Evolutionary conservation across 352 stramenopile genomes (phyloP).

Genomic region (Peronospora farinosa): DNA sequence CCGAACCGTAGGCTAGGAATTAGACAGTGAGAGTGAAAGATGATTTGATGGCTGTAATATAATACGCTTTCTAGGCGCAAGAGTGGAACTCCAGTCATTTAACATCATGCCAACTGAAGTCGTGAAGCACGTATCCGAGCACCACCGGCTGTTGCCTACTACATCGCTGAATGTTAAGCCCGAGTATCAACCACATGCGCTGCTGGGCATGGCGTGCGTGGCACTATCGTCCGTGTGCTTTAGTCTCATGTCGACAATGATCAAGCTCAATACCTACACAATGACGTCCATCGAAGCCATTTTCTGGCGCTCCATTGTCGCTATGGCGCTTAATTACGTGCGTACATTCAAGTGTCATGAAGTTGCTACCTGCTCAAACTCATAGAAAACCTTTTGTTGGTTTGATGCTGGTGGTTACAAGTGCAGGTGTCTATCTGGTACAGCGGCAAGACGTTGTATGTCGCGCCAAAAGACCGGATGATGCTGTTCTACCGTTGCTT

Average conservation of each 20-base stretch:
- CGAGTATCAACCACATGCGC: conserved; percentile 35
- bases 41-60: no score
- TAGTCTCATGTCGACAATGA: conserved; percentile 72
- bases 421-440: conserved; percentile 33
- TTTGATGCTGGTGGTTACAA: neutral
- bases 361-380: neutral
- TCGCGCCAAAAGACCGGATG: conserved; percentile 39
- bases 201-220: conserved; percentile 60
- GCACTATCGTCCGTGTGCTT: conserved; percentile 74
- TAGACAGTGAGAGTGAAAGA: no score
- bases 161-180: conserved; percentile 17
- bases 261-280: conserved; percentile 71
- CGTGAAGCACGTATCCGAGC: conserved; percentile 20
- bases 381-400: neutral
- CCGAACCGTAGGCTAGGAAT: no score
- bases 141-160: conserved; percentile 29
- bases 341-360: neutral
- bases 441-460: conserved; percentile 43
- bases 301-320: conserved; percentile 66
- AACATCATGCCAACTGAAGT: conserved; percentile 23
- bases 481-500: conserved; percentile 66
- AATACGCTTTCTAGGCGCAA: no score
- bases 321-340: conserved; percentile 59
- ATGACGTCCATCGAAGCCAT: conserved; percentile 79
- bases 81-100: no score